These are phyloP conservation scores for Rhodotorula taiwanensis DNA, from an alignment of 768 basidiomycete species.

Conservation along the genomic window DNA sequence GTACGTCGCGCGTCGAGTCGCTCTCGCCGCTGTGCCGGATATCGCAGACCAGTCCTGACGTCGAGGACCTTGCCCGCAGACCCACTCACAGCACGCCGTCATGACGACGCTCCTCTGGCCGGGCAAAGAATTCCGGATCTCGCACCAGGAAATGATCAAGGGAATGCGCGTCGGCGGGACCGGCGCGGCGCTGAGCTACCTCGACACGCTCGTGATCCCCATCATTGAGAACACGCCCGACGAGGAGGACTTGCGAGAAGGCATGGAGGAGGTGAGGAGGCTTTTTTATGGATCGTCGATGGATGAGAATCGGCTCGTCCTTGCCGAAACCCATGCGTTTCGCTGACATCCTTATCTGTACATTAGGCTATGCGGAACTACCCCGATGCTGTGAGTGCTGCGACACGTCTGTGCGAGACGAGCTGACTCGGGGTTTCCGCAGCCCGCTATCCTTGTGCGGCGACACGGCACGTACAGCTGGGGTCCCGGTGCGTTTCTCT, in stretches of 20 bases:
- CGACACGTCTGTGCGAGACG: no score
- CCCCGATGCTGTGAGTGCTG: slow-evolving; percentile 66
- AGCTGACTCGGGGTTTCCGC: no score
- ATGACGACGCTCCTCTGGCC: slow-evolving; percentile 77
- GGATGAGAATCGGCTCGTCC: no score
- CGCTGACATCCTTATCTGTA: neutral
- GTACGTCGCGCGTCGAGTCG: neutral
- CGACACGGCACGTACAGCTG: slow-evolving; percentile 46
- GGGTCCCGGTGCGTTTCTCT: slow-evolving; percentile 48
- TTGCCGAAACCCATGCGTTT: no score
- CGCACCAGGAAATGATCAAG: slow-evolving; percentile 94
- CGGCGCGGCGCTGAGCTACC: slow-evolving; percentile 69
- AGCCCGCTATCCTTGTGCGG: slow-evolving; percentile 34
- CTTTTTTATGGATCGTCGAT: no score
- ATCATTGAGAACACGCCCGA: slow-evolving; percentile 88
- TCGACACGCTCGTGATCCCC: slow-evolving; percentile 75
- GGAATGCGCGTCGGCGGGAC: slow-evolving; percentile 70
- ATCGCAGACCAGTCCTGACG: no score
- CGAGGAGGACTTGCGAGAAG: slow-evolving; percentile 80
- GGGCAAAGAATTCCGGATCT: slow-evolving; percentile 65
- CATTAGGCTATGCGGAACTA: slow-evolving; percentile 64
- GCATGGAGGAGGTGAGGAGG: slow-evolving; percentile 66
- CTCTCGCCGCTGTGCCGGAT: neutral
- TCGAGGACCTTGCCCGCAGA: slow-evolving; percentile 41
- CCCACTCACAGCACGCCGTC: slow-evolving; percentile 82